These are phyloP conservation scores for Termitomyces titanicus DNA, from an alignment of 768 basidiomycete genomes.

Conservation along the genomic window DNA sequence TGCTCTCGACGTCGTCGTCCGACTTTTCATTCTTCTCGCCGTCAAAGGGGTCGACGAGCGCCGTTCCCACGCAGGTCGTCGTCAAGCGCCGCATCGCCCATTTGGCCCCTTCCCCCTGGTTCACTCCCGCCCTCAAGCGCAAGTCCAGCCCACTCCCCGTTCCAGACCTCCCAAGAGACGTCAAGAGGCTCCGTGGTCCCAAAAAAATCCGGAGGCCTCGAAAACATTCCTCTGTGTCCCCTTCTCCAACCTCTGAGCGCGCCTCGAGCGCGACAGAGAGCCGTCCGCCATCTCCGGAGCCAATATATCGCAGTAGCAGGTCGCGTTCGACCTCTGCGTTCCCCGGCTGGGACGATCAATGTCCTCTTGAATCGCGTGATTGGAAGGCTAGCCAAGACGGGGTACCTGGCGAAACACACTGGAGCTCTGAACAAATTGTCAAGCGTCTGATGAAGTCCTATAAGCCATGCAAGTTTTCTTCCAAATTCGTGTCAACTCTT, in stretches of 20 bases:
- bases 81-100: constrained; percentile 14
- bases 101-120: constrained; percentile 30
- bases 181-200: constrained; percentile 34
- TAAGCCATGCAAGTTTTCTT: constrained; percentile 53
- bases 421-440: constrained; percentile 67
- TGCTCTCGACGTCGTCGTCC: constrained; percentile 10
- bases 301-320: constrained; percentile 54
- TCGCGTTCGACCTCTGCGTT: constrained; percentile 65
- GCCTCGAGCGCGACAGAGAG: constrained; percentile 37
- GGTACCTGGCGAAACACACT: constrained; percentile 43
- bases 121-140: constrained; percentile 28
- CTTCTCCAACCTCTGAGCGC: constrained; percentile 38
- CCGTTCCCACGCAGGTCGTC: constrained; percentile 10
- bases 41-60: constrained; percentile 14
- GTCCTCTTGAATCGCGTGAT: constrained; percentile 34
- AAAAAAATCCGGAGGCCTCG: constrained; percentile 17
- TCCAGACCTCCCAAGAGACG: constrained; percentile 30
- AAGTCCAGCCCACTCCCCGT: constrained; percentile 21
- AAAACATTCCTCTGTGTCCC: constrained; percentile 29
- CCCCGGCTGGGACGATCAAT: constrained; percentile 32
- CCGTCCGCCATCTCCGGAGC: constrained; percentile 44
- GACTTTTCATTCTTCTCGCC: constrained; percentile 31
- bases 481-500: not conserved
- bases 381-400: constrained; percentile 56
- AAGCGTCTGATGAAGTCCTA: constrained; percentile 61